phyloP scores from a whole-genome alignment of 805 yeast species.

The Saccharomycopsis oosterbeekiorum region DNA sequence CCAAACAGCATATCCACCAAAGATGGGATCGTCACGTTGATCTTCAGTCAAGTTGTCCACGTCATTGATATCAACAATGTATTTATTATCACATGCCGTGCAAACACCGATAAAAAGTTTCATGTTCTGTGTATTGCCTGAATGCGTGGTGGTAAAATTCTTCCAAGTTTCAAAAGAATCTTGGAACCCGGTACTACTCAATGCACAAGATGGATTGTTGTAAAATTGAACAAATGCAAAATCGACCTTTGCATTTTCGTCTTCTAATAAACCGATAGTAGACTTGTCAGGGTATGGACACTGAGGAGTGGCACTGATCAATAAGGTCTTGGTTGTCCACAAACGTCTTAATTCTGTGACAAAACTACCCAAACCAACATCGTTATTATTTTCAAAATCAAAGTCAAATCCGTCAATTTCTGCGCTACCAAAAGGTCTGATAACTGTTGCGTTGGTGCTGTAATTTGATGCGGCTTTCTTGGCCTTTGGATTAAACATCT shows the following conservation, averaged over 20 bases:
- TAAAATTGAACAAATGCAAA: constrained; percentile 66
- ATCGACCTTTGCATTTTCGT: constrained; percentile 50
- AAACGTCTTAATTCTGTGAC: constrained; percentile 37
- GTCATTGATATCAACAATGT: constrained; percentile 31
- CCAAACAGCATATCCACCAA: constrained; percentile 17
- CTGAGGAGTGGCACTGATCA: constrained; percentile 72
- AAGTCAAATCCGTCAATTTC: constrained; percentile 88
- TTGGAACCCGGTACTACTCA: constrained; percentile 34
- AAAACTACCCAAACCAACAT: constrained; percentile 55
- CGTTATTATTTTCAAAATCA: constrained; percentile 63
- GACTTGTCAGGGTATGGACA: constrained; percentile 60
- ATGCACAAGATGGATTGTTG: constrained; percentile 48
- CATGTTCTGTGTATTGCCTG: constrained; percentile 34
- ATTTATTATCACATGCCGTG: constrained; percentile 48
- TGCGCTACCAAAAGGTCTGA: constrained; percentile 35
- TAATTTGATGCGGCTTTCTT: not conserved
- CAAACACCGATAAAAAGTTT: constrained; percentile 56
- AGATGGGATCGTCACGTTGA: not conserved
- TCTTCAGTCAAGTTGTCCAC: constrained; percentile 2
- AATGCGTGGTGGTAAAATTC: constrained; percentile 30
- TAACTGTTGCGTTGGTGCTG: constrained; percentile 30
- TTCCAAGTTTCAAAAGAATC: constrained; percentile 38
- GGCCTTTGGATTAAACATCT: constrained; percentile 41
- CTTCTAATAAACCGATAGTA: constrained; percentile 37
- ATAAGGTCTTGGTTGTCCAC: constrained; percentile 39